Evolutionary conservation across 2,329 filamentous ascomycete species (phyloP).

Genomic region (Diaporthe australafricana): DNA sequence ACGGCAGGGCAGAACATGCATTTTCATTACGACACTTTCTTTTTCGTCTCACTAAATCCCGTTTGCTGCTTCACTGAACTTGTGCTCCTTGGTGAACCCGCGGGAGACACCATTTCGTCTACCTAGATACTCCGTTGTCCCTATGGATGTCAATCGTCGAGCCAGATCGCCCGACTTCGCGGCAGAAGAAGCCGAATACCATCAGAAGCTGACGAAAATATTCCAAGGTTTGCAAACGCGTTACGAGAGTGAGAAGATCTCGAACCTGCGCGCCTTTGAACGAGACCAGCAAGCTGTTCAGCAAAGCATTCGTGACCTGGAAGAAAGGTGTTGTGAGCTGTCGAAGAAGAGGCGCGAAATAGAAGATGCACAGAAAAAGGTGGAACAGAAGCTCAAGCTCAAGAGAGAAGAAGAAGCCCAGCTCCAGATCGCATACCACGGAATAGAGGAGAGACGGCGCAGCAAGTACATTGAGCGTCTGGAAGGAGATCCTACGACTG

Average conservation of each 20-base stretch:
- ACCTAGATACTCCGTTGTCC: background rate
- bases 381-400: background rate
- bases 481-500: background rate
- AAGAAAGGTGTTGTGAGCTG: background rate
- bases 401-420: background rate
- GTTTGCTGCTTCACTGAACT: too few relatives aligned
- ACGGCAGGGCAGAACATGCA: too few relatives aligned
- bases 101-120: too few relatives aligned
- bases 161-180: background rate
- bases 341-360: background rate
- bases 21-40: too few relatives aligned
- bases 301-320: background rate
- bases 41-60: too few relatives aligned
- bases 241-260: background rate
- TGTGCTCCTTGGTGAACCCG: too few relatives aligned
- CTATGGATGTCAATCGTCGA: background rate
- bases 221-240: background rate
- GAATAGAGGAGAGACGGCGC: background rate
- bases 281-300: background rate
- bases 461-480: background rate
- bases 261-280: background rate
- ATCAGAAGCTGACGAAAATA: background rate
- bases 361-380: background rate
- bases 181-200: background rate
- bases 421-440: background rate